Base-by-base conservation (phyloP, 345 rosid genomes). In the Eucalyptus urophylla region DNA sequence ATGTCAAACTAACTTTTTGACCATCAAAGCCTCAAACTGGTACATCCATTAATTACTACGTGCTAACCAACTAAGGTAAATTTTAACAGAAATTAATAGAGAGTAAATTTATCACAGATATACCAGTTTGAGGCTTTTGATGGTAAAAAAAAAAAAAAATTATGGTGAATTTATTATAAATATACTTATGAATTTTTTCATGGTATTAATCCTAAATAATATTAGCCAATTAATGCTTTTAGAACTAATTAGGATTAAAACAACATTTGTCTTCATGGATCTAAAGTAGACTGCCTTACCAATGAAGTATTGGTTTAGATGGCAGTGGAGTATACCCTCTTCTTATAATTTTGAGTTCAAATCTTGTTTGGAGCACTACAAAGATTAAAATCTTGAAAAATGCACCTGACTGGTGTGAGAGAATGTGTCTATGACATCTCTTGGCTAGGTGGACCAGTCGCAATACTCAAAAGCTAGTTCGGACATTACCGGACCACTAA, bases 21-120 rank as follows among this genome's bases (percentile, higher is more conserved):
- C 11, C 0, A 53, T 4, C 1, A 53, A 53, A 21, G 21, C 0
- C 5, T 21, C 5, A 53, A 53, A 21, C 0, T 0, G 2, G 5
- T 53, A 53, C 25, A 53, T 8, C 11, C 11, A 8, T 53, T 53
- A 53, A 53, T 53, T 53, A 4, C 0, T 19, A 19, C 0, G 0
- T 53, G 11, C 11, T 8, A 53, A 8, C 11, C 11, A 53, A 53
- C 2, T 0, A 8, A 21, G 25, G 1, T 53, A 19, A 53, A 53
- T 8, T 53, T 53, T 53, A 21, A 21, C 1, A 0, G 1, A 53
- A 53, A 53, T 2, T 2, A 0, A 53, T 53, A 1, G 4, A 53
- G 4, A 4, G 9, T 53, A 53, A 53, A 21, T 53, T 53, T 53
- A 21, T 53, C 0, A 21, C 0, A 0, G 1, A 53, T 53, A 19